Evolutionary conservation across 1,139 yeast species (phyloP), one percentile per base, ranked within the genome.

Genomic region (Taphrina communis): DNA sequence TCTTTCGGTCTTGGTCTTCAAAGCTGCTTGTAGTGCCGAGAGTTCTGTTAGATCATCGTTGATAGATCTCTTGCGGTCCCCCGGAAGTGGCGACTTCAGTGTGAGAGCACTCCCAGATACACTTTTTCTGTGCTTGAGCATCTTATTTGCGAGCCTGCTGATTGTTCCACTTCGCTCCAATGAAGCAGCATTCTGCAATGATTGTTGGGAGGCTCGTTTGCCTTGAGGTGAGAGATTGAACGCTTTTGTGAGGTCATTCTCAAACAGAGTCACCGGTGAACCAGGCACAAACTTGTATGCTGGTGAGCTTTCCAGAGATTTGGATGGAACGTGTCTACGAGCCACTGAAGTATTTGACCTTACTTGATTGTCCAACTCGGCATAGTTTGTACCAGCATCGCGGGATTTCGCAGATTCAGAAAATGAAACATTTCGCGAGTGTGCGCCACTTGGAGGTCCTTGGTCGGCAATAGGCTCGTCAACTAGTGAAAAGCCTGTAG

Each of bases 271-370:
- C 17, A 56, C 67, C 2, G 67, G 67, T 11, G 59, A 52, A 1
- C 66, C 66, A 25, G 52, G 59, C 8, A 53, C 51, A 17, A 51
- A 44, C 11, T 38, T 38, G 39, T 51, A 39, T 19, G 36, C 50
- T 21, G 66, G 66, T 11, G 58, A 62, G n/a, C 59, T 52, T 41
- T 62, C 66, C 4, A 62, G 44, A 14, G 66, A 62, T 17, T 62
- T 62, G 42, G 46, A 31, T 12, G 66, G 39, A 8, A 52, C 35
- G 14, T 62, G 66, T 17, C 66, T 59, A 12, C 44, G 35, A 25
- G 11, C 36, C 36, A 35, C 8, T 8, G 53, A 21, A 8, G 4
- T 19, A 31, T 1, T 35, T 1, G 6, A 6, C n/a, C 14, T 1
- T 21, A 9, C 6, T 11, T 8, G 36, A 25, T 35, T 21, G 36